Evolutionary conservation across 805 yeast species (phyloP).

Genomic region (Dipodascopsis uninucleata): DNA sequence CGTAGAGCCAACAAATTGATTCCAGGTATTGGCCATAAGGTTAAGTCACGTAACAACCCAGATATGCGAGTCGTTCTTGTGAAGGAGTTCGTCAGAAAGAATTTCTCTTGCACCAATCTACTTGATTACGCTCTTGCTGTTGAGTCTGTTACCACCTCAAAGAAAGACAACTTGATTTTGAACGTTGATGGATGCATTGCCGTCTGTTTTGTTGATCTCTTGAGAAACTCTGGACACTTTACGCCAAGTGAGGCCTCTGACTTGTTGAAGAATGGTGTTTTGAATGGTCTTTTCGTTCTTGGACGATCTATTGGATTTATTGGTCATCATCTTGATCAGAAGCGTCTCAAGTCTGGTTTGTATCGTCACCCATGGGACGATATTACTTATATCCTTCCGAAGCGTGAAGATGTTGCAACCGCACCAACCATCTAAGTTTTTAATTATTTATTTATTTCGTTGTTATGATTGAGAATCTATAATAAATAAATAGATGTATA

Average conservation of each 20-base stretch:
- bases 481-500: too few species aligned
- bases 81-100: slow-evolving; percentile 44
- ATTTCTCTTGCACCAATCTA: slow-evolving; percentile 43
- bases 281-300: slow-evolving; percentile 45
- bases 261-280: slow-evolving; percentile 45
- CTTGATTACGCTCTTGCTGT: slow-evolving; percentile 47
- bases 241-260: slow-evolving; percentile 45
- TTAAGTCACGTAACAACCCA: slow-evolving; percentile 48
- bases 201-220: slow-evolving; percentile 43
- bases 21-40: slow-evolving; percentile 48
- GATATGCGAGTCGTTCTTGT: slow-evolving; percentile 48
- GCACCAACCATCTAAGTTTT: too few species aligned
- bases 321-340: slow-evolving; percentile 47
- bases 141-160: slow-evolving; percentile 48
- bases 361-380: slow-evolving; percentile 51
- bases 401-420: too few species aligned
- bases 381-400: slow-evolving; percentile 38
- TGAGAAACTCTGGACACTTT: slow-evolving; percentile 46
- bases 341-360: slow-evolving; percentile 46
- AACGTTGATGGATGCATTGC: slow-evolving; percentile 49
- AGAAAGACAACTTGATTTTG: slow-evolving; percentile 46
- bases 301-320: slow-evolving; percentile 47
- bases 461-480: too few species aligned
- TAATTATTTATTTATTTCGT: too few species aligned
- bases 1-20: slow-evolving; percentile 47